Base-by-base conservation (phyloP, 2,329 filamentous ascomycete species). In the Stagonosporopsis vannaccii region DNA sequence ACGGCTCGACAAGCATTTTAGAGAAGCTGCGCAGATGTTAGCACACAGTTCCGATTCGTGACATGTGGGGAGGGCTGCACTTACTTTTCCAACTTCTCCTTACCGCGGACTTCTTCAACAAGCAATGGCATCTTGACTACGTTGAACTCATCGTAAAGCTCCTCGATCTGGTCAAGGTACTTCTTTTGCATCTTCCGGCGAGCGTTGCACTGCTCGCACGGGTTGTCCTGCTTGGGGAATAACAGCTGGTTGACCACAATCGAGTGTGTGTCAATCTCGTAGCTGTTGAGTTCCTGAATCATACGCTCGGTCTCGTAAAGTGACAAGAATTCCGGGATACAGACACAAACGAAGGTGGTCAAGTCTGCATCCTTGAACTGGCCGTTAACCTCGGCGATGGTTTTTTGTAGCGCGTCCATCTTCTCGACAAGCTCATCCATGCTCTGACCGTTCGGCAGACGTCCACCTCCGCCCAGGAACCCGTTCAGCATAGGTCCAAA, bases 261-360 rank as follows among this genome's bases (percentile, higher is more conserved):
- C 73, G 90, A 88, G 80, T 98, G 95, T 6, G 94, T 97, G 77
- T 99, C 95, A 75, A 99, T 99, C 72, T 89, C 83, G 80, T 97
- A 99, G 75, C 86, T 90, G 43, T 92, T 88, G 59, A 99, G 83
- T 81, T 99, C 95, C 83, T 99, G 95, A 70, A 99, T 98, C 95
- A 99, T 98, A 70, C 95, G 90, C 83, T 99, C 95, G 60, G 95
- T 99, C 84, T 99, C 95, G 81, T 99, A 99, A 48, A 99, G 84
- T 33, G 89, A 93, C 69, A 99, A 79, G 81, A 99, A 99, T 79
- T 99, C 95, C 49, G 95, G 91, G 76, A 99, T 99, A 78, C 95
- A 97, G 59, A 99, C 95, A 76, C 95, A 98, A 50, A 99, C 92
- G 73, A 99, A 99, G 0, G 95, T 99, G 20, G 93, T 97, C 69